Base-by-base conservation (phyloP, 164 flowering plant genomes). In the Malania oleifera region DNA sequence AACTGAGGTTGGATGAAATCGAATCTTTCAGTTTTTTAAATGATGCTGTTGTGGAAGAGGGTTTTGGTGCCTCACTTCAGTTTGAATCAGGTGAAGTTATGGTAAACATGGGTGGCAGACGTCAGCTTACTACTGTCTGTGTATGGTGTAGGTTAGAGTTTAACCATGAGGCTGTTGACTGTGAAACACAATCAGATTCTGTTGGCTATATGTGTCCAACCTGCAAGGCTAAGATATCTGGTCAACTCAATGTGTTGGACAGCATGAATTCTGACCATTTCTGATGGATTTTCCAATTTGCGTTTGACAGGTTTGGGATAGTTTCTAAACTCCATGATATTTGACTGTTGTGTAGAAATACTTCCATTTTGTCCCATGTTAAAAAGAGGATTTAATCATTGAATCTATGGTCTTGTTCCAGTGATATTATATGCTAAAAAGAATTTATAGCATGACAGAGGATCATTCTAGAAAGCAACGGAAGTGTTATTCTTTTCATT, bases 151-250 rank as follows among this genome's bases (percentile, higher is more conserved):
- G 84, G 53, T 14, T 68, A 24, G 86, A 77, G 70, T 90, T 87
- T 71, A 77, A 44, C 61, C 83, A 74, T 52, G 95, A 77, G 29
- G 70, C 70, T 57, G 24, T 70, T 27, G 72, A 73, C 40, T 60
- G 76, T 2, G 92, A 82, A 59, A 27, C 69, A 26, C 84, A 78
- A 43, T 69, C 89, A 52, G 86, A 81, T 70, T 82, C 95, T 4
- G 88, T 87, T 62, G 97, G 97, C 46, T 90, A 71, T 61, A 82
- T 87, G 86, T 90, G 97, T 72, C 83, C 89, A 8, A 45, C 74
- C 46, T 90, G 97, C 81, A 90, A 84, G 70, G 77, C 75, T 18
- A 85, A 74, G 63, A 80, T 87, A 11, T 81, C 91, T 12, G 86
- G 84, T 38, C 83, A 84, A 57, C 68, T 84, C 17, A 67, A 65